A percentile compares a stretch with the other conserved stretches of the same genome.
Conservation (phyloP, 2,329 filamentous ascomycete genomes). For the Pseudogymnoascus sp. region DNA sequence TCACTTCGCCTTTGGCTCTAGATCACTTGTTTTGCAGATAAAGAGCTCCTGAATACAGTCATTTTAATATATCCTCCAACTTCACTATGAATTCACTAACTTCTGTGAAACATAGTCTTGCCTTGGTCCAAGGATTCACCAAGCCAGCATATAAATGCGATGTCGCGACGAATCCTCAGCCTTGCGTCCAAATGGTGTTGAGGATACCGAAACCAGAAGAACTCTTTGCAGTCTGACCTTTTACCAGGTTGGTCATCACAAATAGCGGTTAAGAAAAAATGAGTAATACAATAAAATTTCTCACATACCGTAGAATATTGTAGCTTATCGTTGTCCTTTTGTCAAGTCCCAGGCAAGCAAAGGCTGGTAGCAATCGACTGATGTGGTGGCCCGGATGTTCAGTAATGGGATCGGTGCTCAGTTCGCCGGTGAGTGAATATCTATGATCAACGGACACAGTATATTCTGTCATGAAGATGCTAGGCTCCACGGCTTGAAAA, state of each 20-base stretch:
- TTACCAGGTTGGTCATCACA: conserved; percentile 55
- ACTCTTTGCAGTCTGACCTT: conserved; percentile 51
- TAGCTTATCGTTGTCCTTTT: not conserved
- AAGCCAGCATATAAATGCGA: conserved; percentile 11
- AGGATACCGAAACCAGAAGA: conserved; percentile 38
- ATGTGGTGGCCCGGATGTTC: not conserved
- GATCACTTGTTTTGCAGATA: conserved; percentile 38
- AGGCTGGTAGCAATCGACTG: not conserved
- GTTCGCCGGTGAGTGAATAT: not conserved
- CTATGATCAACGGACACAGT: not conserved
- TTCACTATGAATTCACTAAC: conserved; percentile 24
- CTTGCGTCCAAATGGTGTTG: conserved; percentile 11
- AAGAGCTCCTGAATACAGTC: conserved; percentile 47
- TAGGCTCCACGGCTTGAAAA: not conserved
- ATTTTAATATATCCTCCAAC: conserved; percentile 25
- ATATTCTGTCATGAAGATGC: not conserved
- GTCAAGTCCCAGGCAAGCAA: not conserved
- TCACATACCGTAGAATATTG: conserved; percentile 11
- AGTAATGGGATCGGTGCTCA: not conserved
- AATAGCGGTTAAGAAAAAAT: conserved; percentile 18
- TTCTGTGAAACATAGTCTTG: conserved; percentile 26
- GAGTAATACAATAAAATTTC: conserved; percentile 6
- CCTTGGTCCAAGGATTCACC: conserved; percentile 24
- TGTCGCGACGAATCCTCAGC: conserved; percentile 22
- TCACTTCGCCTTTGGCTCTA: conserved; percentile 53